Base-by-base conservation (phyloP, 2,329 filamentous ascomycete genomes). In the Ophiostoma quercus region DNA sequence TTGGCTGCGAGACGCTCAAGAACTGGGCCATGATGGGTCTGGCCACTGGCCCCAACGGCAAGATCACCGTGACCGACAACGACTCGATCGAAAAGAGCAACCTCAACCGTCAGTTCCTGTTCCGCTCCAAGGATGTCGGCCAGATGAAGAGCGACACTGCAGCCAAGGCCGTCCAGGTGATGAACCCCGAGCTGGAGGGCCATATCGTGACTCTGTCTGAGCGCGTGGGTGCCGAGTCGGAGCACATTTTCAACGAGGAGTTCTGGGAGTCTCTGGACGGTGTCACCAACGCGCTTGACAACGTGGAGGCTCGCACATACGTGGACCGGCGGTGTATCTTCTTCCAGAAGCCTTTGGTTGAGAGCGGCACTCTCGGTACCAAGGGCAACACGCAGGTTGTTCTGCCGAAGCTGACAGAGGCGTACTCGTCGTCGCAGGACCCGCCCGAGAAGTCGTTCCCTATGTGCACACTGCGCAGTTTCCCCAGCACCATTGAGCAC, bases 1-100 rank as follows among this genome's bases (percentile, higher is more conserved):
- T 99, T 78, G 95, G 95, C 65, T 99, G 95, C 77, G 95, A 99
- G 78, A 99, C 98, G 91, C 83, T 99, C 74, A 99, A 99, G 87
- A 98, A 98, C 80, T 99, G 95, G 94, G 94, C 96, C 47, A 96
- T 99, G 94, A 96, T 98, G 79, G 95, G 95, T 74, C 84, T 99
- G 39, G 94, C 90, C 63, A 92, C 91, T 65, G 95, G 95, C 3
- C 92, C 92, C 2, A 87, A 93, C 67, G 95, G 95, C 76, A 90
- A 91, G 79, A 96, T 99, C 76, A 92, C 84, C 71, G 91, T 99
- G 67, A 98, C 96, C 16, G 95, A 99, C 78, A 98, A 97, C 88
- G 95, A 99, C 77, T 94, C 94, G 69, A 99, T 99, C 75, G 95
- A 99, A 82, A 97, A 94, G 87, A 98, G 94, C 83, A 99, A 99